A percentile compares a stretch with the other conserved stretches of the same genome.
Conservation (phyloP, 176 grass and related monocot species). For the Aegilops longissima region DNA sequence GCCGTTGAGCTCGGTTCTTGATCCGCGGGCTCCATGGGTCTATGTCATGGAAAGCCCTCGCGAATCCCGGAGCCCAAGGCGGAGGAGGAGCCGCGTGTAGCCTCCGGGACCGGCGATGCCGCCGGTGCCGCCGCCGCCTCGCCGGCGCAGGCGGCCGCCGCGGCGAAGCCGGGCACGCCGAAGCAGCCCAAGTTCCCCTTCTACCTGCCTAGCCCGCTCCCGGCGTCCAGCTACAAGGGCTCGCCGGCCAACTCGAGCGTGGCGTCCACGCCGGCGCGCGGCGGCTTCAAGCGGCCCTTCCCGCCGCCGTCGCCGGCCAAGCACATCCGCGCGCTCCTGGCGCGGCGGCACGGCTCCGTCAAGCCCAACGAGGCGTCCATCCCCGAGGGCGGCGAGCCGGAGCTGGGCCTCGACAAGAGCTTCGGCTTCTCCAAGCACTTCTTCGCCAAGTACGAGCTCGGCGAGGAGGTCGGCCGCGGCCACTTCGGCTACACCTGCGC, state of each 20-base stretch:
- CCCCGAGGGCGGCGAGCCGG: slow-evolving; percentile 84
- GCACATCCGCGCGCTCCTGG: slow-evolving; percentile 93
- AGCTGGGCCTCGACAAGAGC: slow-evolving; percentile 86
- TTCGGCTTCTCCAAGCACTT: slow-evolving; percentile 97
- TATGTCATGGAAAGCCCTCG: slow-evolving; percentile 76
- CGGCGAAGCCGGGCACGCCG: slow-evolving; percentile 59
- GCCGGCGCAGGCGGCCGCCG: slow-evolving; percentile 32
- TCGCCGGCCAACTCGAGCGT: slow-evolving; percentile 96
- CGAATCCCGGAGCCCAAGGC: slow-evolving; percentile 54
- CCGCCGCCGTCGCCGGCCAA: slow-evolving; percentile 96
- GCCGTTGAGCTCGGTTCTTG: slow-evolving; percentile 39
- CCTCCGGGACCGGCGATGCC: slow-evolving; percentile 26
- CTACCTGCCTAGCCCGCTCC: slow-evolving; percentile 94
- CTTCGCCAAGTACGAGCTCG: slow-evolving; percentile 95
- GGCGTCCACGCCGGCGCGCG: slow-evolving; percentile 69
- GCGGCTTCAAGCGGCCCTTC: slow-evolving; percentile 87
- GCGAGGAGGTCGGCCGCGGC: slow-evolving; percentile 87
- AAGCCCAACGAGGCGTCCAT: slow-evolving; percentile 96
- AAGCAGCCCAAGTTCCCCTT: slow-evolving; percentile 92
- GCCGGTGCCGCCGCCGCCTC: slow-evolving; percentile 21
- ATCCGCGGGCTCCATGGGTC: slow-evolving; percentile 66
- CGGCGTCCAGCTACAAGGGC: slow-evolving; percentile 75
- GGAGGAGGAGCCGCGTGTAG: slow-evolving; percentile 41
- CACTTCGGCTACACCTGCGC: slow-evolving; percentile 97
- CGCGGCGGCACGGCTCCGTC: slow-evolving; percentile 84